A percentile compares a stretch with the other conserved stretches of the same genome.
These are phyloP conservation scores for Leucogyrophana mollusca DNA, from an alignment of 768 basidiomycete species.

Conservation along the genomic window DNA sequence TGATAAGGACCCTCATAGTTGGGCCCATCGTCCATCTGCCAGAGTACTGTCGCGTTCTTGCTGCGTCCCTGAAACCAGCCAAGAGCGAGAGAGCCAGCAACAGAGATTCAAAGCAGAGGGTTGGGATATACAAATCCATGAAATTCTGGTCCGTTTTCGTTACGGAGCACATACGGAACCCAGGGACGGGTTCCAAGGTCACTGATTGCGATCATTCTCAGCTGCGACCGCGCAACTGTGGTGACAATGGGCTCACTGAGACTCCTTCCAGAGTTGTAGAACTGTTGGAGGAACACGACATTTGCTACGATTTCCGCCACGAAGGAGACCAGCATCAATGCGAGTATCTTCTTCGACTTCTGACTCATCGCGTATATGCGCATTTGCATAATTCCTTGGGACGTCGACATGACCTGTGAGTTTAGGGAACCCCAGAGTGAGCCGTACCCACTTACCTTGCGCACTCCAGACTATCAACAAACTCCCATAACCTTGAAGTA, in stretches of 20 bases:
- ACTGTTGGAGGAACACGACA: background rate
- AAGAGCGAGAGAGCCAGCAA: background rate
- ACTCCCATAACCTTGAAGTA: background rate
- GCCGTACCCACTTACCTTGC: too few relatives aligned
- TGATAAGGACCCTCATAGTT: background rate
- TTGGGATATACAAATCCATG: background rate
- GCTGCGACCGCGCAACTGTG: background rate
- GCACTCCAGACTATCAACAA: constrained; percentile 1
- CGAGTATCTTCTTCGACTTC: background rate
- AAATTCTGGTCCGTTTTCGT: background rate
- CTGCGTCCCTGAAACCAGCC: background rate
- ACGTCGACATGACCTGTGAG: too few relatives aligned
- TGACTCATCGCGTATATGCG: constrained; percentile 6
- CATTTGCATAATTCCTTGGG: constrained; percentile 6
- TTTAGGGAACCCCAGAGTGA: too few relatives aligned
- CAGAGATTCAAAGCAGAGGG: background rate
- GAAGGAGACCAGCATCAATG: constrained; percentile 1
- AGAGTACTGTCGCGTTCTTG: background rate
- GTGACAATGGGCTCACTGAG: background rate
- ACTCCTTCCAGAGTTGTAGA: background rate
- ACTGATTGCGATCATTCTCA: background rate
- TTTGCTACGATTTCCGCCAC: background rate
- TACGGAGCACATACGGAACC: background rate
- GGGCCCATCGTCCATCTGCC: background rate
- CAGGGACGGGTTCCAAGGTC: background rate